Base-by-base conservation (phyloP, 148 eudicot genomes). In the Vaccinium darrowii region DNA sequence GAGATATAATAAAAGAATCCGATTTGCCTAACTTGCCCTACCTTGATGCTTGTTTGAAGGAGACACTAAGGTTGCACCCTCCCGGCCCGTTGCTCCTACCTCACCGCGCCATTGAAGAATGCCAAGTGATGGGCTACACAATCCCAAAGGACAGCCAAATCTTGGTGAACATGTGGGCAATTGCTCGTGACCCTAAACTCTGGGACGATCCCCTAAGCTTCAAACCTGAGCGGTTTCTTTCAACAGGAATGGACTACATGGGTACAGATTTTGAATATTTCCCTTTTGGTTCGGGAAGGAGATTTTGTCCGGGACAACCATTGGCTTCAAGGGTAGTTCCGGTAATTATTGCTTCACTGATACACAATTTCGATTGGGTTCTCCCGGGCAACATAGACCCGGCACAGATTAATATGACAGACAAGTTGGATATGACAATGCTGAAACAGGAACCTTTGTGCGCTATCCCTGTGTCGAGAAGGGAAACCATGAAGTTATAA, bases 101-200 rank as follows among this genome's bases (percentile, higher is more conserved):
- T 54, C 85, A 83, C 62, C 79, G 79, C 1, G 85, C 85, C 0
- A 12, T 56, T 7, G 79, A 83, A 53, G 15, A 69, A 50, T 83
- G 85, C 52, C 8, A 74, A 47, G 60, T 74, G 7, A 53, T 83
- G 85, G 52, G 10, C 43, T 83, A 73, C 79, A 83, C 69, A 2
- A 83, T 83, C 3, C 85, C 85, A 0, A 74, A 83, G 60, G n/a
- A 56, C 5, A 15, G 67, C 43, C 69, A 19, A 74, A 60, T 83
- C 7, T 11, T 83, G 47, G 85, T 83, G 19, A 83, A 83, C 39
- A 27, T 74, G 21, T 83, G 79, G 80, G 80, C 85, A 11, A 83
- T 73, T 18, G 71, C 79, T 19, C 85, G 69, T 5, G 85, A 83
- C 15, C 69, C 85, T 13, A 56, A 36, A 30, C 5, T 73, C 39